A percentile compares a stretch with the other conserved stretches of the same genome.
phyloP scores from a whole-genome alignment of 2,329 filamentous ascomycete genomes.

The Alternaria arborescens region DNA sequence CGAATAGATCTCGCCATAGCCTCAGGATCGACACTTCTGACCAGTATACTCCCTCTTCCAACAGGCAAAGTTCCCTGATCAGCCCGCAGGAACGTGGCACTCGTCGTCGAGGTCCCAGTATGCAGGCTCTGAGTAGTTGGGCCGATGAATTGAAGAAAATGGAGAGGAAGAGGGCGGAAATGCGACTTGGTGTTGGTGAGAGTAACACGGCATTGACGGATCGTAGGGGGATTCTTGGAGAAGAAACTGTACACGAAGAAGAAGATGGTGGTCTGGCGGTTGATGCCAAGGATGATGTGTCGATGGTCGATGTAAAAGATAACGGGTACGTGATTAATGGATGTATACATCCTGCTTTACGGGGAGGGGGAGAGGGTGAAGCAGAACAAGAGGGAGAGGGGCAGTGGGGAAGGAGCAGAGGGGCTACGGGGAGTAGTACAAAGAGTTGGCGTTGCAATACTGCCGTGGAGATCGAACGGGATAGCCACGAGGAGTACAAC shows the following conservation, averaged over 20 bases:
- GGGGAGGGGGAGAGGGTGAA: background rate
- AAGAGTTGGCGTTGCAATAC: background rate
- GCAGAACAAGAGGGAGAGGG: background rate
- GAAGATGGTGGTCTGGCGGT: background rate
- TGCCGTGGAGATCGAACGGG: background rate
- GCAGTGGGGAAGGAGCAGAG: background rate
- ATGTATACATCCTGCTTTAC: background rate
- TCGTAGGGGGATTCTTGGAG: accelerated
- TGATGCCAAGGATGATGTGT: background rate
- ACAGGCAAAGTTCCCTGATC: background rate
- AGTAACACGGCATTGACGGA: too few relatives aligned
- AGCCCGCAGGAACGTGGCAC: background rate
- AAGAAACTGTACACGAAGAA: too few relatives aligned
- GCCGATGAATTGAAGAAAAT: slow-evolving; percentile 18
- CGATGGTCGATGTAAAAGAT: background rate
- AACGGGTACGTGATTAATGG: background rate
- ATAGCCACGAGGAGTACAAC: background rate
- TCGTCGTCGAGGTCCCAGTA: slow-evolving; percentile 10
- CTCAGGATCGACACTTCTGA: background rate
- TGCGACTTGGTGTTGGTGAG: background rate
- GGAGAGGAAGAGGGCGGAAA: slow-evolving; percentile 10
- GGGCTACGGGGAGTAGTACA: background rate
- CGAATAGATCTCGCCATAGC: background rate
- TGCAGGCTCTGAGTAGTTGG: slow-evolving; percentile 12
- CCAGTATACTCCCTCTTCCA: background rate